Evolutionary conservation across 2,329 filamentous ascomycete species (phyloP), one percentile per base, ranked within the genome.

Genomic region (Proliferodiscus dingleyae): DNA sequence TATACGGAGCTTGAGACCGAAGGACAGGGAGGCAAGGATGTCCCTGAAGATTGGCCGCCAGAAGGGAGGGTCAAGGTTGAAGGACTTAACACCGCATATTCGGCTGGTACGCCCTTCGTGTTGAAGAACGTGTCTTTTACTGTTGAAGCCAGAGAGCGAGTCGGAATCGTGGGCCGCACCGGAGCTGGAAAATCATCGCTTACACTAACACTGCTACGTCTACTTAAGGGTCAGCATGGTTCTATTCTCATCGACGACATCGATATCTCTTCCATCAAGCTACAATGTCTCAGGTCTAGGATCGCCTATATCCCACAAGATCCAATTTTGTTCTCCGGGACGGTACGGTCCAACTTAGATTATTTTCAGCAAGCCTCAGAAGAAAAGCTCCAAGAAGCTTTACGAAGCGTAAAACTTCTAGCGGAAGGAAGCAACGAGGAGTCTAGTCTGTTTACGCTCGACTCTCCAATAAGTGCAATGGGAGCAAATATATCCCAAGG

Each of bases 351-450:
- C 64, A 97, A 97, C 62, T 76, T 97, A 16, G 93, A 97, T 62
- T 91, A 91, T 0, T 96, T 96, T 64, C 75, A 81, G 13, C 68
- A 85, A 23, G 94, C 91, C 68, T 87, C 82, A 0, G 89, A 97
- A 57, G 86, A 89, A 49, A 78, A 95, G 56, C 85, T 97, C 34
- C 94, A 90, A 63, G 81, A 80, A 6, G 87, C 87, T 0, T 78
- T 97, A 2, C 81, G 85, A 47, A 81, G 89, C n/a, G 91, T 96
- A 9, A 91, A 95, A 61, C 78, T 97, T 10, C 87, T 97, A 5
- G 18, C 8, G 21, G 19, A 38, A 10, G 36, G 36, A 15, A 34
- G n/a, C n/a, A 34, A 10, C 9, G 11, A 10, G n/a, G 10, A 9
- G 7, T 32, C 29, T 15, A 32, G 13, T 8, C 19, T 34, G 10